Conservation (phyloP, 1,284 basidiomycete species). For the Pyrrhoderma lamaoense region DNA sequence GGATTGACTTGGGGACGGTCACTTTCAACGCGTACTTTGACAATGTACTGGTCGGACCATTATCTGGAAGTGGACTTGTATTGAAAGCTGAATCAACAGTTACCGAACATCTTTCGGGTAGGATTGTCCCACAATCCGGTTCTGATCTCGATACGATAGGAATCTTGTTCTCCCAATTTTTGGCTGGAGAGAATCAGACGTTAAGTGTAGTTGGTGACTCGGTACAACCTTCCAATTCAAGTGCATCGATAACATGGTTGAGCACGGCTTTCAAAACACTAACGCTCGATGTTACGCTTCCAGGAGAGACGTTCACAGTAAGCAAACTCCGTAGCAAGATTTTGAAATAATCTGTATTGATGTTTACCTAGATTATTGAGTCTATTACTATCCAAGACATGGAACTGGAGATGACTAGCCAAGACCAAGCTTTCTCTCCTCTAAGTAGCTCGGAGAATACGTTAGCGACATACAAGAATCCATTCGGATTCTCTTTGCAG, state of each 20-base stretch:
- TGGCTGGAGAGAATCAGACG: slow-evolving; percentile 60
- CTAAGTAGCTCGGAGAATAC: slow-evolving; percentile 54
- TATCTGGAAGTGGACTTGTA: slow-evolving; percentile 44
- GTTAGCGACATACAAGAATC: slow-evolving; percentile 64
- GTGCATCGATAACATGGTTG: slow-evolving; percentile 54
- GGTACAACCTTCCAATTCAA: slow-evolving; percentile 52
- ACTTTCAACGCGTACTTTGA: slow-evolving; percentile 59
- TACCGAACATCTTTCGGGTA: slow-evolving; percentile 49
- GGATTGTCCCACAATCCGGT: slow-evolving; percentile 55
- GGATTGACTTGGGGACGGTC: slow-evolving; percentile 66
- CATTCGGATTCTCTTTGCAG: slow-evolving; percentile 70
- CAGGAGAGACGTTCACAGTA: slow-evolving; percentile 54
- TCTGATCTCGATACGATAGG: slow-evolving; percentile 50
- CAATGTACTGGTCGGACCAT: slow-evolving; percentile 43
- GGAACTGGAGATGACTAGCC: slow-evolving; percentile 43
- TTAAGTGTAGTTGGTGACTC: slow-evolving; percentile 54
- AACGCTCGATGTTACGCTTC: slow-evolving; percentile 53
- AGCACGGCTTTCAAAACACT: slow-evolving; percentile 66
- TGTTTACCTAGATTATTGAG: slow-evolving; percentile 52
- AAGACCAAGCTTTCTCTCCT: slow-evolving; percentile 50
- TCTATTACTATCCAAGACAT: slow-evolving; percentile 60
- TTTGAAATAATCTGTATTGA: too few species aligned
- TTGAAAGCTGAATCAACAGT: slow-evolving; percentile 47
- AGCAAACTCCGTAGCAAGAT: neutral
- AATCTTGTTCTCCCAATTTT: slow-evolving; percentile 58